Evolutionary conservation across 441 rosid genomes (phyloP), one percentile per base, ranked within the genome.

Genomic region (Brassica hybrid): DNA sequence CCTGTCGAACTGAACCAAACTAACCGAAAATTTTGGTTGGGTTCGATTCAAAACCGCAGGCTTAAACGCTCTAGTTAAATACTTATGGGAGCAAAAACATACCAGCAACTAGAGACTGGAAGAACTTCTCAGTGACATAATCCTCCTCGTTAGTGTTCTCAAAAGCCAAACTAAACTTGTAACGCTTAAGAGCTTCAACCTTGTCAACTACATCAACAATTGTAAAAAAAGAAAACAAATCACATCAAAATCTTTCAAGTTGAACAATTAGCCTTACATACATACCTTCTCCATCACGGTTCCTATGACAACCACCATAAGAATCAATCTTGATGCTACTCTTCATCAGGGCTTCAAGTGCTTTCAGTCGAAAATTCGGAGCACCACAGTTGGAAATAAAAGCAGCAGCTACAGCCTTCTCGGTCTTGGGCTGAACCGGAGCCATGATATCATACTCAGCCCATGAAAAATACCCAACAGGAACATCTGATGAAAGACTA

Each of bases 101-200:
- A 95, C 99, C 99, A 56, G 99, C 96, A 67, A 93, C 96, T 45
- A 94, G 91, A 71, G 99, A 87, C 73, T 94, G 97, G 85, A 94
- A 91, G 84, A 90, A 93, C 13, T 93, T 93, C 83, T 95, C 98
- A 2, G 97, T 95, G 70, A 93, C 97, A 74, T 93, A 93, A 87
- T 95, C 98, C 87, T 93, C 99, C 84, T 95, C 98, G 36, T 93
- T 95, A 23, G 99, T 93, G 72, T 95, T 95, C 88, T 93, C 99
- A 80, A 91, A 93, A 76, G 99, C 98, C 85, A 95, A 79, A 85
- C 98, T 95, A 83, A 91, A 93, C 81, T 88, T 93, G 80, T 95
- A 95, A 60, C 21, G 93, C 77, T 85, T 93, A 79, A 93, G 87
- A 74, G 98, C 74, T 84, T 89, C 91, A 56, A 91, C 92, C 84